A percentile compares a stretch with the other conserved stretches of the same genome.
phyloP scores from a whole-genome alignment of 1,284 basidiomycete genomes.

The Pisolithus thermaeus region DNA sequence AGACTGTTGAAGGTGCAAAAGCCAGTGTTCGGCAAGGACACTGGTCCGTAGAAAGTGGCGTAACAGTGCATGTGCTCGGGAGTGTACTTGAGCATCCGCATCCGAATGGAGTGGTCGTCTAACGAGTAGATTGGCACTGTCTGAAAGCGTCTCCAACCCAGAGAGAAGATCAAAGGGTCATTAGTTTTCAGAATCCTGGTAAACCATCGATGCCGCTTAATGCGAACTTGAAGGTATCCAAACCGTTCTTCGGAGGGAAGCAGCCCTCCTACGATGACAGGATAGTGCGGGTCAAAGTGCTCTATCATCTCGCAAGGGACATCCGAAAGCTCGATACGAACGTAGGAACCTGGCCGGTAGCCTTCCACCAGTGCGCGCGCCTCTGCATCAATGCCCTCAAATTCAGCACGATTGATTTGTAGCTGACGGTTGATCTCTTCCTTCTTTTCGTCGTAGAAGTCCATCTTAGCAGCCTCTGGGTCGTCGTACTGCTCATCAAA shows the following conservation, averaged over 20 bases:
- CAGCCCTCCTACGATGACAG: conserved; percentile 91
- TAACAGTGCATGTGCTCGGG: conserved; percentile 99
- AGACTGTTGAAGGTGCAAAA: conserved; percentile 97
- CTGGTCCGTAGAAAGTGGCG: conserved; percentile 94
- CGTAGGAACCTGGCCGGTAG: conserved; percentile 87
- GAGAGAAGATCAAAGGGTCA: conserved; percentile 91
- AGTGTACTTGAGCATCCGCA: conserved; percentile 99
- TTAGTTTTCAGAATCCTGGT: conserved; percentile 93
- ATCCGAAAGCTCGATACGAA: conserved; percentile 81
- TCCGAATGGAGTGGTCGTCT: conserved; percentile 95
- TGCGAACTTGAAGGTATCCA: conserved; percentile 90
- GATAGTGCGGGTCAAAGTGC: conserved; percentile 88
- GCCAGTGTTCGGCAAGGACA: conserved; percentile 90
- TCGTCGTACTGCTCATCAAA: conserved; percentile 98
- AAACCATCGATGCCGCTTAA: conserved; percentile 97
- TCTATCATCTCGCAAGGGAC: conserved; percentile 93
- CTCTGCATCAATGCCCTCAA: conserved; percentile 75
- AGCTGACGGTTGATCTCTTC: conserved; percentile 87
- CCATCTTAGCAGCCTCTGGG: conserved; percentile 68
- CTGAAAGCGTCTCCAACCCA: conserved; percentile 97
- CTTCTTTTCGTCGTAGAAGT: conserved; percentile 91
- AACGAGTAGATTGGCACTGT: conserved; percentile 92
- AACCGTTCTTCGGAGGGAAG: conserved; percentile 88
- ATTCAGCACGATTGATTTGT: conserved; percentile 82
- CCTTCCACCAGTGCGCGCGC: conserved; percentile 86